Conservation (phyloP, 331 rosid genomes). For the Telfairia occidentalis region DNA sequence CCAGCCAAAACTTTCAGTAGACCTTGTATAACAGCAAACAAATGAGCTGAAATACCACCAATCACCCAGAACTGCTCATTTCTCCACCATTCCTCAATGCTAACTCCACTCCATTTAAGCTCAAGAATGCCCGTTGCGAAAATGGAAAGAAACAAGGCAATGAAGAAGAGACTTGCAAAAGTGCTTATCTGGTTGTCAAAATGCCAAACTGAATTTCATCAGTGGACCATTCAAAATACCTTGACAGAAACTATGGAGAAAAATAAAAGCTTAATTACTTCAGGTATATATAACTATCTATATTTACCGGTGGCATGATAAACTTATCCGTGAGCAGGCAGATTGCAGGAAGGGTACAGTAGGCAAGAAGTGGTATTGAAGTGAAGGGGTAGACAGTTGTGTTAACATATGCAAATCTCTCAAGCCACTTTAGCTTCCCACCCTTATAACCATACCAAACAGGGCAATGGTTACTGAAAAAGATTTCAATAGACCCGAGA, state of each 20-base stretch:
- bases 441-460: conserved; percentile 68
- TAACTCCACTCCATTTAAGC: conserved; percentile 95
- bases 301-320: conserved; percentile 85
- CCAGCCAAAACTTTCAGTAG: conserved; percentile 68
- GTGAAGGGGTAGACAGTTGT: conserved; percentile 89
- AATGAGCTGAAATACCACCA: conserved; percentile 79
- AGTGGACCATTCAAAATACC: not conserved
- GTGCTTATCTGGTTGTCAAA: conserved; percentile 69
- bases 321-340: conserved; percentile 94
- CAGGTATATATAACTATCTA: too few relatives aligned
- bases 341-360: conserved; percentile 74
- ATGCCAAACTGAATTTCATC: not conserved
- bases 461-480: conserved; percentile 87
- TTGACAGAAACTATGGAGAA: not conserved
- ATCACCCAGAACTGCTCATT: conserved; percentile 98
- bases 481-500: conserved; percentile 80
- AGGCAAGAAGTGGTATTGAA: conserved; percentile 82
- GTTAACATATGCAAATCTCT: conserved; percentile 65
- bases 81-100: conserved; percentile 99
- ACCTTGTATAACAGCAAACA: conserved; percentile 80
- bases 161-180: conserved; percentile 67
- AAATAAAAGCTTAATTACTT: not conserved
- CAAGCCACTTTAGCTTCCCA: conserved; percentile 75
- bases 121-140: conserved; percentile 76
- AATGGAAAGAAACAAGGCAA: conserved; percentile 80